phyloP scores from a whole-genome alignment of 257 asterid species.

The Marsdenia floribunda region DNA sequence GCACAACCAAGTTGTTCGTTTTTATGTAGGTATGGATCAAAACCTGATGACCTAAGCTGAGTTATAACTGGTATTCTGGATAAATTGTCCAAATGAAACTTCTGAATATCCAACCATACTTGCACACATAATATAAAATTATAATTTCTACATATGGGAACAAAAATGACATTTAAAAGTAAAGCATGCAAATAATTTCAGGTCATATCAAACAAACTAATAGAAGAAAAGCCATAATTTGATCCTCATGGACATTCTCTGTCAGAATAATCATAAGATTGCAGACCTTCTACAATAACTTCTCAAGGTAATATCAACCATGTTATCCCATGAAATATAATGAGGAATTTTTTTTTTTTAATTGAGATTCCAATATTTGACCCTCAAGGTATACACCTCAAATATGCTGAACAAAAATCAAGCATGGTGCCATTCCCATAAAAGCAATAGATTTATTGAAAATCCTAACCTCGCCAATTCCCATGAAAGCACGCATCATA shows the following conservation, averaged over 20 bases:
- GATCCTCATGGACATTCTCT: background rate
- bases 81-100: background rate
- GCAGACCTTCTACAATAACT: background rate
- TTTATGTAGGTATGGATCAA: background rate
- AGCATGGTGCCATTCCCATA: background rate
- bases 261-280: background rate
- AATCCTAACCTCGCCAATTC: conserved; percentile 89
- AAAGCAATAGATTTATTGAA: conserved; percentile 11
- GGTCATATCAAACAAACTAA: background rate
- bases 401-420: background rate
- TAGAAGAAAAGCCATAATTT: background rate
- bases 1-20: background rate
- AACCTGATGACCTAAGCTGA: background rate
- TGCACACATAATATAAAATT: no score
- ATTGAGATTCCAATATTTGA: background rate
- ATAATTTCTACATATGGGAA: background rate
- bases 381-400: background rate
- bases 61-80: background rate
- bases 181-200: background rate
- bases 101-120: no score
- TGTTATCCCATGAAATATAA: background rate
- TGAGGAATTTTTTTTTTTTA: no score
- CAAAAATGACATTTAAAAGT: background rate
- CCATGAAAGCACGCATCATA: conserved; percentile 93
- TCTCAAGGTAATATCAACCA: background rate